A percentile compares a stretch with the other conserved stretches of the same genome.
These are phyloP conservation scores for Ophiobolus disseminans DNA, from an alignment of 2,329 filamentous ascomycete genomes.

Conservation along the genomic window DNA sequence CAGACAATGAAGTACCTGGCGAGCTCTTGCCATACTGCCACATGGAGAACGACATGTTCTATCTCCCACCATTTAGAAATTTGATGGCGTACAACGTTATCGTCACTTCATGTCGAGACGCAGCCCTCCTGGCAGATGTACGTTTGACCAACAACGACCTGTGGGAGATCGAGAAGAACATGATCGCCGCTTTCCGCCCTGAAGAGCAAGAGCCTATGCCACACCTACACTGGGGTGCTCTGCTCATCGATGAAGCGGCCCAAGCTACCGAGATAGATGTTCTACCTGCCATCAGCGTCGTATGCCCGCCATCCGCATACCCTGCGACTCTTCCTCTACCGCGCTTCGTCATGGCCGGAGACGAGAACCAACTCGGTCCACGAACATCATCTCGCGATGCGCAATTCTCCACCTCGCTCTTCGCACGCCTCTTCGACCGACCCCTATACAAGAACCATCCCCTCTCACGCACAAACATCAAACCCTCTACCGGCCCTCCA, in stretches of 20 bases:
- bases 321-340: conserved; percentile 34
- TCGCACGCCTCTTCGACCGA: conserved; percentile 51
- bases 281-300: conserved; percentile 50
- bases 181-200: conserved; percentile 42
- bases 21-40: conserved; percentile 50
- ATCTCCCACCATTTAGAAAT: conserved; percentile 47
- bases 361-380: conserved; percentile 55
- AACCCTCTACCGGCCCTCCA: conserved; percentile 31
- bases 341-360: conserved; percentile 56
- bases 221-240: conserved; percentile 52
- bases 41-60: conserved; percentile 51
- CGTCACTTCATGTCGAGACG: conserved; percentile 53
- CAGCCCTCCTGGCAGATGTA: conserved; percentile 52
- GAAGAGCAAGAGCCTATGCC: conserved; percentile 12
- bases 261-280: conserved; percentile 55
- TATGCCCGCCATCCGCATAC: conserved; percentile 44
- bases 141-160: conserved; percentile 54
- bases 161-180: conserved; percentile 44
- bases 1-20: conserved; percentile 53
- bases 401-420: conserved; percentile 48
- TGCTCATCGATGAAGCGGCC: conserved; percentile 56
- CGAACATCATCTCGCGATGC: conserved; percentile 46
- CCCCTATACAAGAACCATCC: conserved; percentile 51
- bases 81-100: conserved; percentile 53
- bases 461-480: conserved; percentile 44